phyloP scores from a whole-genome alignment of 2,329 filamentous ascomycete species.

The Pestalotiopsis sp. region DNA sequence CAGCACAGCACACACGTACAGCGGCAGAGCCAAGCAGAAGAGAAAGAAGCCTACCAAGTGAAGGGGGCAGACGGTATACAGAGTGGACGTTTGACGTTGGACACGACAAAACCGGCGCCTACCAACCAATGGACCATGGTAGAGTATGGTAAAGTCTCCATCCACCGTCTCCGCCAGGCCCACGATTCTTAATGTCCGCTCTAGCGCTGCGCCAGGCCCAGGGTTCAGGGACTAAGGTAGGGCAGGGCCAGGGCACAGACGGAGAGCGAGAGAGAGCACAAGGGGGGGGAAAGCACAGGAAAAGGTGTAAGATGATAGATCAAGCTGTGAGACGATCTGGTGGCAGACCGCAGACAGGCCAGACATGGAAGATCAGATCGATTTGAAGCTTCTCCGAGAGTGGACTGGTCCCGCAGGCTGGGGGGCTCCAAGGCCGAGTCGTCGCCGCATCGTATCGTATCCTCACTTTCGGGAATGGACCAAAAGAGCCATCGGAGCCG shows the following conservation, averaged over 20 bases:
- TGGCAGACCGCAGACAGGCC: background rate
- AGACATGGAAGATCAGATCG: background rate
- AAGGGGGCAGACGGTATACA: slow-evolving; percentile 1
- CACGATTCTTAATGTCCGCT: background rate
- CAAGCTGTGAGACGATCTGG: background rate
- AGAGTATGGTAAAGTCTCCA: background rate
- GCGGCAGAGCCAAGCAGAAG: background rate
- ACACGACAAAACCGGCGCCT: slow-evolving; percentile 1
- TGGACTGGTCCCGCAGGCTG: background rate
- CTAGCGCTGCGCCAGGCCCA: background rate
- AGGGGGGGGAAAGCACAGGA: background rate
- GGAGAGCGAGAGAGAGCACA: background rate
- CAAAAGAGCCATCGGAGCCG: background rate
- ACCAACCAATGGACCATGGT: background rate
- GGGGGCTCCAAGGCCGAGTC: background rate
- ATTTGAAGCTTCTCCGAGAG: background rate
- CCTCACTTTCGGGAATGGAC: background rate
- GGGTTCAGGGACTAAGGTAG: background rate
- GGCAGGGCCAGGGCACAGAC: background rate
- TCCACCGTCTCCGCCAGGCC: background rate
- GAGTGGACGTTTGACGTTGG: slow-evolving; percentile 8
- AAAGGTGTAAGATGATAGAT: background rate
- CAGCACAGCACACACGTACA: background rate
- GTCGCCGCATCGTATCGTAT: background rate
- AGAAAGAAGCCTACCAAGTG: slow-evolving; percentile 2